Evolutionary conservation across 306 rosid genomes (phyloP), one percentile per base, ranked within the genome.

Genomic region (Cucurbita ficifolia): DNA sequence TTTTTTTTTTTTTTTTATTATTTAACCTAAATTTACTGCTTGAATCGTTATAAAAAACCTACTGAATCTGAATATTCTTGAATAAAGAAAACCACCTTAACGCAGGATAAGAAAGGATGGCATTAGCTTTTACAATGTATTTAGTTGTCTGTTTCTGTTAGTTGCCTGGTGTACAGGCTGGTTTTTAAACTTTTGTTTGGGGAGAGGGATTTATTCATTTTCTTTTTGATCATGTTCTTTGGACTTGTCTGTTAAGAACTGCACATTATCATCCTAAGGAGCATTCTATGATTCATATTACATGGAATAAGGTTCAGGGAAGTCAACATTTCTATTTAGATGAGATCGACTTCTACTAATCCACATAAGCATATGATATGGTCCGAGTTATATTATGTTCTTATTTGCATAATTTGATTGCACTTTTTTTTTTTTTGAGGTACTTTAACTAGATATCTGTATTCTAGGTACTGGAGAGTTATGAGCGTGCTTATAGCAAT

Each of bases 401-500:
- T 55, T 18, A 18, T 29, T 29, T 29, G 33, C 33, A 29, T 29
- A 29, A 29, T 29, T 29, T 29, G 33, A 29, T 29, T 29, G 33
- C 33, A 29, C 33, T 29, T 48, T 5, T 1, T 12, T 4, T 11
- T 21, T 74, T 45, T 71, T 48, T 39, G 4, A 38, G 76, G 19
- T 59, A 38, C 7, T 9, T 18, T 75, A 1, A 7, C 74, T 17
- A 24, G 33, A 10, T 59, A 57, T 63, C 71, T 72, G 48, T 29
- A 53, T 60, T 81, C 49, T 76, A 94, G 99, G 99, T 94, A 83
- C 79, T 94, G 85, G 99, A 94, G 83, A 94, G 99, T 82, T 94
- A 94, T 82, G 99, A 94, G 74, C 97, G 97, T 68, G 97, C 99
- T 56, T 94, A 94, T 82, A 87, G 19, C 84, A 94, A 91, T 77